A percentile compares a stretch with the other conserved stretches of the same genome.
Evolutionary conservation across 2,329 filamentous ascomycete species (phyloP).

Genomic region (Aureobasidium mangrovei): DNA sequence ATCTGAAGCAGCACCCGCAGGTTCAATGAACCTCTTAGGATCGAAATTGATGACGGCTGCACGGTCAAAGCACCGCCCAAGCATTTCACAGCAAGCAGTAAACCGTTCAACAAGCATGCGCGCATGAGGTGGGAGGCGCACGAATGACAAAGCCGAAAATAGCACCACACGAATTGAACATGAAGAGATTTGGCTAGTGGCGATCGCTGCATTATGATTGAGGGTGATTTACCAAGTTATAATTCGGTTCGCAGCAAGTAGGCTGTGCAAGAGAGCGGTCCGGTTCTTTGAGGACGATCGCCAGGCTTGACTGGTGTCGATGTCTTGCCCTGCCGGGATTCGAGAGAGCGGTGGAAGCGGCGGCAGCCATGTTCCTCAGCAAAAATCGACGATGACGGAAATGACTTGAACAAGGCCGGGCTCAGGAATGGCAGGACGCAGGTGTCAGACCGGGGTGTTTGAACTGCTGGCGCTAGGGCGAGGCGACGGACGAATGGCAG

Average conservation of each 20-base stretch:
- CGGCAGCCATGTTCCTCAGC: constrained; percentile 1
- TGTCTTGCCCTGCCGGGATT: background rate
- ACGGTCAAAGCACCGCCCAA: constrained; percentile 1
- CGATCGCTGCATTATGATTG: background rate
- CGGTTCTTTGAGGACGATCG: background rate
- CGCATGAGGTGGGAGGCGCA: constrained; percentile 13
- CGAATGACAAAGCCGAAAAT: constrained; percentile 7
- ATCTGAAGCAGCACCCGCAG: background rate
- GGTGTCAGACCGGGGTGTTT: constrained; percentile 7
- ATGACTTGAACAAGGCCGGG: background rate
- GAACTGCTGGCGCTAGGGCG: constrained; percentile 1
- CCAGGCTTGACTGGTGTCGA: background rate
- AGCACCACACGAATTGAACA: background rate
- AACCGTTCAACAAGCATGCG: background rate
- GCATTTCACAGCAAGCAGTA: background rate
- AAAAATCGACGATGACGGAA: constrained; percentile 10
- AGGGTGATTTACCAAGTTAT: too few species aligned
- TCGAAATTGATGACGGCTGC: background rate
- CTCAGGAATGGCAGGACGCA: constrained; percentile 10
- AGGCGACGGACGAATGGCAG: background rate
- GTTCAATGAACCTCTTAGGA: background rate
- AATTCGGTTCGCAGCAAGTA: background rate
- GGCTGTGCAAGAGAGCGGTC: constrained; percentile 5
- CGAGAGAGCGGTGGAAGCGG: background rate
- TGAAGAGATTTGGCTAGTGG: background rate